These are phyloP conservation scores for Penicillium sp. DNA, from an alignment of 2,329 filamentous ascomycete genomes.

Conservation along the genomic window DNA sequence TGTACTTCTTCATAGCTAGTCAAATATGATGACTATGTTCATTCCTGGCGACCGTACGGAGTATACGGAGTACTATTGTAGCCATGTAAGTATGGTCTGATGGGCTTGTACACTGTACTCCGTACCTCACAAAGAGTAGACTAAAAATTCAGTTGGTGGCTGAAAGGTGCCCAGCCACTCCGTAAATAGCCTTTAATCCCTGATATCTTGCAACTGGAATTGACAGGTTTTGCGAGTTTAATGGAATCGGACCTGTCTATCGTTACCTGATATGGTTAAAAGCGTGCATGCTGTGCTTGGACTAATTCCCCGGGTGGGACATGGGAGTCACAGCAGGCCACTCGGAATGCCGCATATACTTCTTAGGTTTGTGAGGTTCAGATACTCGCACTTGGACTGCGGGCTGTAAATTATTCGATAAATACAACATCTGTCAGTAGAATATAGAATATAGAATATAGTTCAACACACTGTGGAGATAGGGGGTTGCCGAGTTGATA, in stretches of 20 bases:
- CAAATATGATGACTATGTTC: background rate
- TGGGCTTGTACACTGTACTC: background rate
- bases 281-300: conserved; percentile 6
- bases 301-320: conserved; percentile 8
- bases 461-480: background rate
- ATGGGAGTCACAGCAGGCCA: conserved; percentile 7
- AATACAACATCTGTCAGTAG: too few relatives aligned
- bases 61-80: too few relatives aligned
- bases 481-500: background rate
- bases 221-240: conserved; percentile 6
- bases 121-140: background rate
- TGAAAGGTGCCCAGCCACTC: background rate
- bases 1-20: background rate
- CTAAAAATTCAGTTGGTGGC: background rate
- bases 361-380: background rate
- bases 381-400: background rate
- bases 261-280: conserved; percentile 10
- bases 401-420: background rate
- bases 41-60: background rate
- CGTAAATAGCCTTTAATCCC: background rate
- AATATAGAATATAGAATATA: background rate
- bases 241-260: conserved; percentile 2
- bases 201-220: background rate
- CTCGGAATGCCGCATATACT: conserved; percentile 7
- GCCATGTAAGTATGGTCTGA: background rate